Conservation (phyloP, 2,329 filamentous ascomycete species). For the Aspergillus uvarum region DNA sequence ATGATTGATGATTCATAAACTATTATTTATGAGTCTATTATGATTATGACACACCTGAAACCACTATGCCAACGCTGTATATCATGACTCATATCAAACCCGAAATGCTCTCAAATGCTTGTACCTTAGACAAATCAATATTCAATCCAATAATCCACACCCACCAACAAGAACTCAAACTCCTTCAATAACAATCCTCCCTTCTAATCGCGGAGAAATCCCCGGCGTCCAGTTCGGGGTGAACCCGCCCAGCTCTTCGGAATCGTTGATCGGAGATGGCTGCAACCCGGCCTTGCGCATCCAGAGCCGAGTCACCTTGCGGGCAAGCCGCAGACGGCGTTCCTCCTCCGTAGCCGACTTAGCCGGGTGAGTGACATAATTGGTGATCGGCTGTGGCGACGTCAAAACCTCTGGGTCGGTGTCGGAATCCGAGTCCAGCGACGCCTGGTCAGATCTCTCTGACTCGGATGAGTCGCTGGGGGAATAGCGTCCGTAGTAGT, state of each 20-base stretch:
- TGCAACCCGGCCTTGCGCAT: constrained; percentile 65
- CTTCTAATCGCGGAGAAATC: constrained; percentile 75
- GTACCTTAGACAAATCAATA: neutral
- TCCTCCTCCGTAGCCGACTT: constrained; percentile 51
- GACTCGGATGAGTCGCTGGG: constrained; percentile 15
- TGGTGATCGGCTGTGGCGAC: constrained; percentile 31
- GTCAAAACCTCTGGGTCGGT: constrained; percentile 42
- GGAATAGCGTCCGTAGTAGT: constrained; percentile 35
- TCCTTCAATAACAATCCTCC: constrained; percentile 58
- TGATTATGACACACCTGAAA: neutral
- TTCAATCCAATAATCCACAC: neutral
- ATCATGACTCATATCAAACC: neutral
- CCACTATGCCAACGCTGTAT: neutral
- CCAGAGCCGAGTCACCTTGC: constrained; percentile 72
- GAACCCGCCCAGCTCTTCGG: constrained; percentile 61
- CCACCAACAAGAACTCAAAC: neutral
- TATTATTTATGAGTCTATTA: neutral
- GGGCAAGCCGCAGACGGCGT: constrained; percentile 62
- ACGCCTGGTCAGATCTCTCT: constrained; percentile 31
- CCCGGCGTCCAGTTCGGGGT: constrained; percentile 72
- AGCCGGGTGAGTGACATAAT: constrained; percentile 40
- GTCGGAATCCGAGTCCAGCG: constrained; percentile 47
- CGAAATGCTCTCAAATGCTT: neutral
- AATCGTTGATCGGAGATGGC: constrained; percentile 43
- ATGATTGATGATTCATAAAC: neutral